phyloP scores from a whole-genome alignment of 257 asterid genomes.

The Nicotiana tomentosiformis region DNA sequence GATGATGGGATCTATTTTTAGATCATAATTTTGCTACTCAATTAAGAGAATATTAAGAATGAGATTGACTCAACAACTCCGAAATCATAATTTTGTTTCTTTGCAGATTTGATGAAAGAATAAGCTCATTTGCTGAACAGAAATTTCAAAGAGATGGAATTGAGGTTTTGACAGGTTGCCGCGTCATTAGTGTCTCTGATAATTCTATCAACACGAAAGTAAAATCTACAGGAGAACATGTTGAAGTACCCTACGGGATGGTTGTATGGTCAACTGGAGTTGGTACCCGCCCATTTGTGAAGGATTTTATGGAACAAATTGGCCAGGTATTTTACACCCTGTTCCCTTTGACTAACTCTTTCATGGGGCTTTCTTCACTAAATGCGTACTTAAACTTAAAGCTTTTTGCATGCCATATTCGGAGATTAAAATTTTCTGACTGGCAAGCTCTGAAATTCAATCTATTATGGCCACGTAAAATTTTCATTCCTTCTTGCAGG shows the following conservation, averaged over 20 bases:
- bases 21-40: not conserved
- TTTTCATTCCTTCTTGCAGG: conserved; percentile 30
- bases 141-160: conserved; percentile 88
- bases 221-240: conserved; percentile 53
- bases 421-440: not conserved
- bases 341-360: not conserved
- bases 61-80: not conserved
- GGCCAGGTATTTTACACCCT: conserved; percentile 59
- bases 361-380: not conserved
- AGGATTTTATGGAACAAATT: conserved; percentile 80
- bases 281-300: conserved; percentile 85
- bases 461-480: not conserved
- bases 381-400: not conserved
- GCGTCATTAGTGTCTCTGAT: conserved; percentile 81
- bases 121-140: conserved; percentile 84
- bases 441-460: not conserved
- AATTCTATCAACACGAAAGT: conserved; percentile 67
- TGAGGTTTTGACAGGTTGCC: conserved; percentile 69
- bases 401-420: not conserved
- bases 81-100: not conserved
- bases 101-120: conserved; percentile 93
- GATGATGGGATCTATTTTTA: not conserved
- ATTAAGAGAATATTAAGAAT: not conserved
- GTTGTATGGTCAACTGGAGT: conserved; percentile 97
- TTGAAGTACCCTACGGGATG: conserved; percentile 86